These are phyloP conservation scores for Calonectria pseudoturangicola DNA, from an alignment of 2,329 filamentous ascomycete species.

Conservation along the genomic window DNA sequence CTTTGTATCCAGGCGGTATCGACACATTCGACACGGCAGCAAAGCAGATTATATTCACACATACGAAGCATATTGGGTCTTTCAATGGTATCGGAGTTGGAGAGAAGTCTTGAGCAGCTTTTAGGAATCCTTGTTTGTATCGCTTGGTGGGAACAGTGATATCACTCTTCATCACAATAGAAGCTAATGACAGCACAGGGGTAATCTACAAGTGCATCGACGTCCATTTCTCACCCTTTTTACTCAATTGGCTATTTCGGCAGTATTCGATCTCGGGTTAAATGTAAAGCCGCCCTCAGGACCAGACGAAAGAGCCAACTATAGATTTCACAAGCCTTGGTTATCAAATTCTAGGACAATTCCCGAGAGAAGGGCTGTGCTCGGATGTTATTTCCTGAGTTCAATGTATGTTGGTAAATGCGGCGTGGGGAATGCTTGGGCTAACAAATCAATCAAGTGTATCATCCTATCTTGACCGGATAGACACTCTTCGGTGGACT, in stretches of 20 bases:
- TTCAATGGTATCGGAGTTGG: constrained; percentile 20
- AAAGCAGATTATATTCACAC: constrained; percentile 8
- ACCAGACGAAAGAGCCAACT: background rate
- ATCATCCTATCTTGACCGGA: constrained; percentile 21
- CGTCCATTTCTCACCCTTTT: constrained; percentile 13
- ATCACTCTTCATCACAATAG: background rate
- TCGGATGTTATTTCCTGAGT: constrained; percentile 16
- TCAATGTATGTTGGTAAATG: background rate
- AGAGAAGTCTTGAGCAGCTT: constrained; percentile 9
- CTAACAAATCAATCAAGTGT: background rate
- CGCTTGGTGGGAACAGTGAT: constrained; percentile 5
- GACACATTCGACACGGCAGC: constrained; percentile 1
- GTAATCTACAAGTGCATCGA: background rate
- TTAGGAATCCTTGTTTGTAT: constrained; percentile 23
- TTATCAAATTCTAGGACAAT: background rate
- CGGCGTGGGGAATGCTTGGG: background rate
- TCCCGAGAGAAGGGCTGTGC: background rate
- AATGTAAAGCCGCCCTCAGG: constrained; percentile 1
- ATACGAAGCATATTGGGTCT: constrained; percentile 3
- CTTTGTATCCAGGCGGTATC: constrained; percentile 22
- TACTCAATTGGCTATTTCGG: background rate
- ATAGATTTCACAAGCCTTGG: constrained; percentile 7
- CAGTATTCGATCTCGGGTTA: constrained; percentile 13
- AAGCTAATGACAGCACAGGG: background rate
- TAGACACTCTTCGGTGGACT: constrained; percentile 22